Conservation (phyloP, 208 protist species). For the Trypanosoma lewisi region DNA sequence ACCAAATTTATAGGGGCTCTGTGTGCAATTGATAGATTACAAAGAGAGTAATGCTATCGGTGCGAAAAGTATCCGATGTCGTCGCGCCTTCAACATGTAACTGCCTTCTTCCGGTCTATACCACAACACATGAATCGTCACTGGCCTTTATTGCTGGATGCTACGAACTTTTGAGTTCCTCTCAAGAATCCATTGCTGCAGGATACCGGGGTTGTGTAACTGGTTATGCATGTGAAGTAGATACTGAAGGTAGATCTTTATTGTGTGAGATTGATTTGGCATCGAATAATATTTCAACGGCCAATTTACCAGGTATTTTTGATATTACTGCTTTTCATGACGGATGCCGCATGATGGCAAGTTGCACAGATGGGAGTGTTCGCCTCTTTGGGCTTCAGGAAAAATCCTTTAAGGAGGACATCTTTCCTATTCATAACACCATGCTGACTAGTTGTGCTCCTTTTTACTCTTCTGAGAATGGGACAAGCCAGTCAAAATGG, state of each 20-base stretch:
- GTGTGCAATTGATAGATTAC: not conserved
- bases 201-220: conserved; percentile 17
- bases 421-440: conserved; percentile 46
- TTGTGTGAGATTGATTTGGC: not conserved
- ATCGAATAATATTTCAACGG: not conserved
- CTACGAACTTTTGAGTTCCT: conserved; percentile 34
- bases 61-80: conserved; percentile 7
- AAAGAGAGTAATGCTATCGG: conserved; percentile 6
- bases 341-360: conserved; percentile 29
- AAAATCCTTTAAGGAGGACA: conserved; percentile 3
- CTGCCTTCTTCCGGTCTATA: conserved; percentile 46
- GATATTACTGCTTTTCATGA: conserved; percentile 31
- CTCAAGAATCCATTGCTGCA: not conserved
- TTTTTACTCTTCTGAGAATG: conserved; percentile 18
- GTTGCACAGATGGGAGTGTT: conserved; percentile 73
- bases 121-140: not conserved
- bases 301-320: conserved; percentile 62
- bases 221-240: conserved; percentile 12
- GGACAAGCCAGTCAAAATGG: not conserved
- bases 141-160: conserved; percentile 27
- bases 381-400: conserved; percentile 36
- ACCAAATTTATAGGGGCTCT: not conserved
- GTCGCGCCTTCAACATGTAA: conserved; percentile 55
- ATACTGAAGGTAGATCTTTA: not conserved
- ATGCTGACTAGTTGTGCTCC: conserved; percentile 81